phyloP scores from a whole-genome alignment of 228 moss, liverwort and hornwort genomes.

The Sphagnum fallax region DNA sequence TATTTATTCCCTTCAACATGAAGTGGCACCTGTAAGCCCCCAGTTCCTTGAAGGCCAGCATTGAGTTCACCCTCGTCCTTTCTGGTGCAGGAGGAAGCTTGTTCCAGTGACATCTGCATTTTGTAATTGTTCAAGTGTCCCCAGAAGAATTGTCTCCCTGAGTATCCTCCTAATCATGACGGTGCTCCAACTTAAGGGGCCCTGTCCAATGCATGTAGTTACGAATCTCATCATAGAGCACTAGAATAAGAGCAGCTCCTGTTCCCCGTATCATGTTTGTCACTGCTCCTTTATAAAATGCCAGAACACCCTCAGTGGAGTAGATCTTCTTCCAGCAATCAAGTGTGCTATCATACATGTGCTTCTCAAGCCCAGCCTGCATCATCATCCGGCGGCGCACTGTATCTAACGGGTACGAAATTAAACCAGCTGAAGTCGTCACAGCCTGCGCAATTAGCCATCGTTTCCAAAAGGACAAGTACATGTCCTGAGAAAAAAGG shows the following conservation, averaged over 20 bases:
- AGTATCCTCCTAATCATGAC: too few species aligned
- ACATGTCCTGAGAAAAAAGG: conserved; percentile 41
- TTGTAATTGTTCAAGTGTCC: too few species aligned
- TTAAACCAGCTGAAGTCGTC: conserved; percentile 78
- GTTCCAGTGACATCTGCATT: too few species aligned
- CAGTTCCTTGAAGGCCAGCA: too few species aligned
- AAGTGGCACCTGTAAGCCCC: too few species aligned
- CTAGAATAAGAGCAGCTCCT: conserved; percentile 92
- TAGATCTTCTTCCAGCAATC: conserved; percentile 93
- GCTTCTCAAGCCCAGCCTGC: conserved; percentile 82
- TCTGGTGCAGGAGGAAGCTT: too few species aligned
- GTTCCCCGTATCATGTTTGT: conserved; percentile 95
- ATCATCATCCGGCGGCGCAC: conserved; percentile 98
- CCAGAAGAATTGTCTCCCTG: too few species aligned
- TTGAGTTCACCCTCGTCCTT: too few species aligned
- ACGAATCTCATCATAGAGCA: conserved; percentile 87
- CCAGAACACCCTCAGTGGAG: conserved; percentile 54
- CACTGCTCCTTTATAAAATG: conserved; percentile 87
- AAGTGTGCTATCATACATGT: conserved; percentile 70
- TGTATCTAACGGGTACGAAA: conserved; percentile 90
- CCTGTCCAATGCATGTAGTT: conserved; percentile 72
- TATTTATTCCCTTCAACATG: too few species aligned
- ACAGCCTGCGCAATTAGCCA: conserved; percentile 84
- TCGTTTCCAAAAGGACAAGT: conserved; percentile 81
- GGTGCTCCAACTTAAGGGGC: conserved; percentile 41